Evolutionary conservation across 2,329 filamentous ascomycete species (phyloP), one percentile per base, ranked within the genome.

Genomic region (Aureobasidium sp.): DNA sequence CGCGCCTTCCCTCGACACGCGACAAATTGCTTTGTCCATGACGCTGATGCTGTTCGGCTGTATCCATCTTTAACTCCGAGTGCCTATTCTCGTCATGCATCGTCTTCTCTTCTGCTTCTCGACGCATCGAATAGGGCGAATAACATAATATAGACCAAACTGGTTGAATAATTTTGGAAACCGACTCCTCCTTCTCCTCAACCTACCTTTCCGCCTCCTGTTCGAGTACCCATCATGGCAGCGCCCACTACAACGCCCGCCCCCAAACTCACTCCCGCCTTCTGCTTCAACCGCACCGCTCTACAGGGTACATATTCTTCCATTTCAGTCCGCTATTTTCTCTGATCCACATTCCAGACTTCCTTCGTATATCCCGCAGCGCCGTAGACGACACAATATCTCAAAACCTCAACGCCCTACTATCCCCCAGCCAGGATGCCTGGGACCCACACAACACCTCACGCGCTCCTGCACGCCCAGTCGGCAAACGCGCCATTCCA

Each of bases 371-470:
- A 66, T 97, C 93, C 10, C 86, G 94, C 65, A 81, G 85, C 58
- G 85, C 89, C 52, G 87, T 97, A 70, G 94, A 99, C 76, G 94
- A 99, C 75, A 91, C 89, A 48, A 97, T 99, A 70, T 86, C 86
- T 0, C 92, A 96, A 71, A 93, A 95, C 69, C 84, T 99, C 64
- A 97, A 97, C 78, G 90, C 91, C 1, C 83, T 97, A 41, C 78
- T 90, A 48, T 92, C 88, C 0, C 93, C 93, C 0, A 82, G 89
- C 11, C 78, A 80, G 47, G 75, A 76, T 41, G 85, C 86, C 16
- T 97, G 96, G 75, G 88, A 96, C 71, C 89, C 93, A 1, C 77
- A 81, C 0, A 92, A 90, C 1, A 96, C 91, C 0, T 83, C 86
- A 0, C 77, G 81, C 15, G 83, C 87, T 55, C 78, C 79, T 29